Evolutionary conservation across 208 protist genomes (phyloP), one percentile per base, ranked within the genome.

Genomic region (Trypanosoma cruzi): DNA sequence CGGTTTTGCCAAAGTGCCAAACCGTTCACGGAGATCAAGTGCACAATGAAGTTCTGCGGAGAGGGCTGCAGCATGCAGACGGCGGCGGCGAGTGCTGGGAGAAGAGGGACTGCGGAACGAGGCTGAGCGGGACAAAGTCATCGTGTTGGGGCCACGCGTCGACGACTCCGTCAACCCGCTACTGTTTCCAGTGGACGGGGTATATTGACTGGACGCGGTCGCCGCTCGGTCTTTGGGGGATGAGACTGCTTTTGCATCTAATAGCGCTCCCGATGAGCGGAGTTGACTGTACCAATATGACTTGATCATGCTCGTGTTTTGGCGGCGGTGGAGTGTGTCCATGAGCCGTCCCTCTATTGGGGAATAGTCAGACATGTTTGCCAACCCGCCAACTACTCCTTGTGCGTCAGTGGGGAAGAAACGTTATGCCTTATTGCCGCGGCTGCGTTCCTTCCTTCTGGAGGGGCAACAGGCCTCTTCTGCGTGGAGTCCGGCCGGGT

Each of bases 1-100:
- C 32, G 79, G 77, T 61, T 85, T 81, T 16, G 71, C 70, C 20
- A 84, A 59, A 2, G 64, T 18, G 34, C 53, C 72, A 46, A 50
- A 66, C 20, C 63, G 36, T n/a, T 70, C 60, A 28, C 57, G 42
- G n/a, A 60, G 31, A 7, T 80, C 53, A 24, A 7, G 40, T 34
- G 29, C 40, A 18, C 56, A 46, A n/a, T 42, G 56, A 26, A 52
- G 68, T 50, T 71, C 68, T 55, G 68, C 68, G 34, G 63, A 69
- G 13, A 28, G 13, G 44, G 64, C 65, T 10, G 69, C 52, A 29
- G 20, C 58, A 32, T 71, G 78, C 36, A 88, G 63, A 28, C 68
- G 64, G 32, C 71, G 77, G 36, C 63, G 62, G 28, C 49, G n/a
- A 16, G 49, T 20, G n/a, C n/a, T 37, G 4, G 34, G 53, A 18